Evolutionary conservation across 805 yeast species (phyloP).

Genomic region (Ogataea pilisensis): DNA sequence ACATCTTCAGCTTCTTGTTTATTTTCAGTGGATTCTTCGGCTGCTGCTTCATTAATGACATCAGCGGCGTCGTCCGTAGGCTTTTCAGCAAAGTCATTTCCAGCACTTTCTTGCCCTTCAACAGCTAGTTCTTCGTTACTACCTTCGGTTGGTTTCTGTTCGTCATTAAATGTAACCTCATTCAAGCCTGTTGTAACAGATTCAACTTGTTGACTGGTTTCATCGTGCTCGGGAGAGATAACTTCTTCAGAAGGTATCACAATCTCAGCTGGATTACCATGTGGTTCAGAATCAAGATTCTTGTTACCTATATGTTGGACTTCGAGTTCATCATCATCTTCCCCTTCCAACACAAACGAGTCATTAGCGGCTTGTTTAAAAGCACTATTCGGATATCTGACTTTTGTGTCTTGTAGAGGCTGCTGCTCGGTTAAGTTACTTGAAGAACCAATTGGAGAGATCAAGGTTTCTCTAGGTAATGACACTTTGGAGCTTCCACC

Average conservation of each 20-base stretch:
- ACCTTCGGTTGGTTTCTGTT: too few species aligned
- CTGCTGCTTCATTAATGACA: too few species aligned
- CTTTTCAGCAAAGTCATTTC: too few species aligned
- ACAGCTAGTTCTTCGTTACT: slow-evolving; percentile 17
- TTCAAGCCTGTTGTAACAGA: too few species aligned
- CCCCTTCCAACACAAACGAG: slow-evolving; percentile 30
- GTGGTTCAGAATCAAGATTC: too few species aligned
- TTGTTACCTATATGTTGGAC: slow-evolving; percentile 1
- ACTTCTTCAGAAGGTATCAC: slow-evolving; percentile 12
- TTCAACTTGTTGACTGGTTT: slow-evolving; percentile 3
- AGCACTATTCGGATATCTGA: neutral
- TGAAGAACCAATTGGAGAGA: slow-evolving; percentile 25
- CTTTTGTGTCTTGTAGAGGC: neutral
- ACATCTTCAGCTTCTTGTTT: too few species aligned
- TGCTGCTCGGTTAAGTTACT: slow-evolving; percentile 9
- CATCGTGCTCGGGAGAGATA: too few species aligned
- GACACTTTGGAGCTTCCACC: slow-evolving; percentile 15
- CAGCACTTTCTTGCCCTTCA: slow-evolving; percentile 7
- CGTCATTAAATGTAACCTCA: too few species aligned
- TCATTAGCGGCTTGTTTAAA: slow-evolving; percentile 16
- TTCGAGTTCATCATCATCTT: slow-evolving; percentile 25
- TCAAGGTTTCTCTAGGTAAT: slow-evolving; percentile 32
- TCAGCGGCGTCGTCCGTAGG: too few species aligned
- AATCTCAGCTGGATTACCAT: too few species aligned
- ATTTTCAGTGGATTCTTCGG: too few species aligned